These are phyloP conservation scores for Xylariomycetidae sp. DNA, from an alignment of 2,329 filamentous ascomycete species.

Conservation along the genomic window DNA sequence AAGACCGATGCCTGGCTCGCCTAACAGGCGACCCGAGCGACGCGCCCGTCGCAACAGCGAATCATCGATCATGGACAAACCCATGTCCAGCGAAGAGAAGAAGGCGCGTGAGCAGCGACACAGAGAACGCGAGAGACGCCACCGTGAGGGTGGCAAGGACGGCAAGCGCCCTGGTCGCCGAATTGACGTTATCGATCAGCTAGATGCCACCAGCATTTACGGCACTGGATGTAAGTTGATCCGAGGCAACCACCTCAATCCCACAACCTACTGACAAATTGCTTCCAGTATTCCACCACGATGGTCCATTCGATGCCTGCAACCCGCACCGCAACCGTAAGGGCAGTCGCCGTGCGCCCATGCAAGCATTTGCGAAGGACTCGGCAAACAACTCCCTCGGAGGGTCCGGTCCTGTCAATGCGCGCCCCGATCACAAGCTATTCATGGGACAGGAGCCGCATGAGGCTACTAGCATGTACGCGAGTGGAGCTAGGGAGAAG, in stretches of 20 bases:
- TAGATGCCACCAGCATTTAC: constrained; percentile 94
- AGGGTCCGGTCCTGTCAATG: constrained; percentile 77
- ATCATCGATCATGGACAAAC: constrained; percentile 63
- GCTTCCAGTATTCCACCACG: constrained; percentile 87
- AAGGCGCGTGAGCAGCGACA: constrained; percentile 44
- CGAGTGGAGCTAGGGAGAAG: constrained; percentile 30
- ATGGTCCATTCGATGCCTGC: constrained; percentile 93
- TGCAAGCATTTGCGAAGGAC: constrained; percentile 92
- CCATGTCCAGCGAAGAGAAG: constrained; percentile 53
- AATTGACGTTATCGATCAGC: constrained; percentile 89
- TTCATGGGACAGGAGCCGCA: constrained; percentile 74
- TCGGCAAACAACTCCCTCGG: constrained; percentile 90
- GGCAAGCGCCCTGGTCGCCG: constrained; percentile 43
- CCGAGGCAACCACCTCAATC: constrained; percentile 1
- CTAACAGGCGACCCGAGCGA: constrained; percentile 35
- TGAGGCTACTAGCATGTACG: constrained; percentile 84
- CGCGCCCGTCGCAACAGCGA: constrained; percentile 72
- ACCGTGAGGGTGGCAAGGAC: no score
- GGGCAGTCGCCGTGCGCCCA: constrained; percentile 76
- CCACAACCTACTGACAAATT: constrained; percentile 5
- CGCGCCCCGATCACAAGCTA: constrained; percentile 74
- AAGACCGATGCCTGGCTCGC: constrained; percentile 29
- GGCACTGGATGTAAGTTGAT: constrained; percentile 72
- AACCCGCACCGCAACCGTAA: constrained; percentile 90
- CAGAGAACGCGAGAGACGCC: constrained; percentile 44